These are phyloP conservation scores for Myxozyma vanderwaltii DNA, from an alignment of 805 yeast genomes.

Conservation along the genomic window DNA sequence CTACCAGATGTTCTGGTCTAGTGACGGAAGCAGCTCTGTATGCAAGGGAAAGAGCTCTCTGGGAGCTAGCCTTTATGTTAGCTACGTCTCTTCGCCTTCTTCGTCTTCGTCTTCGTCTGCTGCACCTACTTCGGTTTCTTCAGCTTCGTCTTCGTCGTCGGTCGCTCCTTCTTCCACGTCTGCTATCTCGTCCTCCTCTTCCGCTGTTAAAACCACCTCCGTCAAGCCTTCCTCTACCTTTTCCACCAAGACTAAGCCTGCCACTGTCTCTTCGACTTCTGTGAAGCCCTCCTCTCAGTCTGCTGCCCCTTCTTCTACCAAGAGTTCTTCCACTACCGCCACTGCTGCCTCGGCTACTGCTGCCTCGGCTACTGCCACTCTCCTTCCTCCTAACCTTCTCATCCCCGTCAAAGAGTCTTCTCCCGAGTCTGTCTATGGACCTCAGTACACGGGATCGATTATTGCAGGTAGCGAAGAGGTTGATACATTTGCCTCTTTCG, in stretches of 20 bases:
- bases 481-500: slow-evolving; percentile 28
- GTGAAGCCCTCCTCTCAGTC: background rate
- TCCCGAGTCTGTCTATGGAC: slow-evolving; percentile 20
- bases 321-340: background rate
- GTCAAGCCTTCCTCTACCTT: background rate
- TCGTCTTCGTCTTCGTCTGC: background rate
- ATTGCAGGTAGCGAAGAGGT: slow-evolving; percentile 3
- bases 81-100: background rate
- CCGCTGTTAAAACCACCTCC: slow-evolving; percentile 4
- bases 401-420: slow-evolving; percentile 26
- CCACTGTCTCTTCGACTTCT: slow-evolving; percentile 5
- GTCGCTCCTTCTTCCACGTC: background rate
- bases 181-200: background rate
- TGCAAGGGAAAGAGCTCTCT: background rate
- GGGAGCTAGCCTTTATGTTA: slow-evolving; percentile 5
- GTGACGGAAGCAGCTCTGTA: background rate
- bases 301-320: slow-evolving; percentile 4
- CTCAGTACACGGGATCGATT: slow-evolving; percentile 28
- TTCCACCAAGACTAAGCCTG: background rate
- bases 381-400: slow-evolving; percentile 30
- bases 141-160: background rate
- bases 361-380: slow-evolving; percentile 19
- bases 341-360: slow-evolving; percentile 5
- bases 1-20: slow-evolving; percentile 23
- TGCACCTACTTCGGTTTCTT: background rate